phyloP scores from a whole-genome alignment of 192 early-diverging fungal species.

The Entomortierella parvispora region DNA sequence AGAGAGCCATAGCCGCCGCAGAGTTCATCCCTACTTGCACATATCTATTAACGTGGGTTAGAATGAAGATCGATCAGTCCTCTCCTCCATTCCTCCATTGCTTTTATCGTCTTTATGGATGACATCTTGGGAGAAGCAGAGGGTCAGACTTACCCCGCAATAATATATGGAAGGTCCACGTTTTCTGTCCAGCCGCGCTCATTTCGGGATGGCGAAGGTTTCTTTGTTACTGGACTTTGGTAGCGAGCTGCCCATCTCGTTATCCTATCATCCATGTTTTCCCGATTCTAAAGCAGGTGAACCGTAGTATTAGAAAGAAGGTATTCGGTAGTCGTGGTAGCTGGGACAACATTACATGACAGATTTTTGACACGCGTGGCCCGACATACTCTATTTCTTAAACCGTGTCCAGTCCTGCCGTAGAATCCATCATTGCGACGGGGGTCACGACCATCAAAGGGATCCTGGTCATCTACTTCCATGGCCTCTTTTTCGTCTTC shows the following conservation, averaged over 20 bases:
- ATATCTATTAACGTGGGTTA: constrained; percentile 52
- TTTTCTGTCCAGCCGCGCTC: constrained; percentile 41
- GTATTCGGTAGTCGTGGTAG: too few species aligned
- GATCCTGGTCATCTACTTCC: too few species aligned
- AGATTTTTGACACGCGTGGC: neutral
- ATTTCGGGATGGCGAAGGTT: neutral
- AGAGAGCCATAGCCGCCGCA: constrained; percentile 63
- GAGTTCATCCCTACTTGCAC: constrained; percentile 78
- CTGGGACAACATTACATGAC: neutral
- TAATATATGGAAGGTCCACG: constrained; percentile 42
- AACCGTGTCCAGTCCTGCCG: too few species aligned
- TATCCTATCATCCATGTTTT: neutral
- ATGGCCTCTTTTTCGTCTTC: too few species aligned
- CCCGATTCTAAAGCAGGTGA: neutral
- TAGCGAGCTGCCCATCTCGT: neutral
- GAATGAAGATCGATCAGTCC: neutral
- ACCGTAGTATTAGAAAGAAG: neutral
- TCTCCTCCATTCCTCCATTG: too few species aligned
- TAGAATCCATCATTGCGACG: too few species aligned
- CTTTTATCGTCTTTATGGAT: too few species aligned
- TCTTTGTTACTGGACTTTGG: neutral
- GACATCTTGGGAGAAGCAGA: too few species aligned
- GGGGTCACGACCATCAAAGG: too few species aligned
- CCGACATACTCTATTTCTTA: neutral
- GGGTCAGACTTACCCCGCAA: constrained; percentile 21